phyloP scores from a whole-genome alignment of 2,329 filamentous ascomycete species.

The Cercospora sp. region DNA sequence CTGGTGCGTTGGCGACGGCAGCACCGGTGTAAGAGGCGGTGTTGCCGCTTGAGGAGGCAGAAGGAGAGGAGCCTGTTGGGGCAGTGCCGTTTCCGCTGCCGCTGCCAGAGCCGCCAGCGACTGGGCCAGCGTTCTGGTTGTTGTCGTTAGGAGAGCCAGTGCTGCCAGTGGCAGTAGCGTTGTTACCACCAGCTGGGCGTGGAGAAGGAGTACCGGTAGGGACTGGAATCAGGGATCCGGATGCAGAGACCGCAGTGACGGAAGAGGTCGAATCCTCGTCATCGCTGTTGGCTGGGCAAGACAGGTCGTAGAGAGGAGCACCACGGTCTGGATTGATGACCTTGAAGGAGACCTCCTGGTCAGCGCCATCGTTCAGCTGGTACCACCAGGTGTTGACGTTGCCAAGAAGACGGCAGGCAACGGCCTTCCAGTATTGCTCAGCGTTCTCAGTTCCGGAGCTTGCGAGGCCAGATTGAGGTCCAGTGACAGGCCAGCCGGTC shows the following conservation, averaged over 20 bases:
- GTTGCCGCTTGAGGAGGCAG: not conserved
- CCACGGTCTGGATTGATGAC: conserved; percentile 42
- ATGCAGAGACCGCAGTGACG: not conserved
- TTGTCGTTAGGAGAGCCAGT: conserved; percentile 7
- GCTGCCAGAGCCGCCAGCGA: not conserved
- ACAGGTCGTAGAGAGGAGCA: conserved; percentile 26
- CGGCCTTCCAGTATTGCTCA: conserved; percentile 73
- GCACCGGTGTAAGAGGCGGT: conserved; percentile 9
- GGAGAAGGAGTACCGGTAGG: conserved; percentile 8
- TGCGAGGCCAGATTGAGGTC: conserved; percentile 61
- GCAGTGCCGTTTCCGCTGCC: not conserved
- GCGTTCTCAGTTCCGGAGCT: conserved; percentile 67
- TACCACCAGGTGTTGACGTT: conserved; percentile 67
- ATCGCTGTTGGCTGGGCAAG: conserved; percentile 49
- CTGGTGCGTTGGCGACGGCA: conserved; percentile 8
- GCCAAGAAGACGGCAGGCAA: conserved; percentile 70
- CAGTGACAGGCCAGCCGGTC: conserved; percentile 80
- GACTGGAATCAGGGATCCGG: not conserved
- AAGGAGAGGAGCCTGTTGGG: not conserved
- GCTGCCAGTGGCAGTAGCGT: not conserved
- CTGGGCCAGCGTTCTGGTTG: conserved; percentile 10
- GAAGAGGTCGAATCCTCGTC: conserved; percentile 9
- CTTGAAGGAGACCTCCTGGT: conserved; percentile 39
- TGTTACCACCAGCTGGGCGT: not conserved
- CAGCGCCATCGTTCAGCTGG: conserved; percentile 55